Evolutionary conservation across 441 rosid species (phyloP).

Genomic region (Croton setiger): DNA sequence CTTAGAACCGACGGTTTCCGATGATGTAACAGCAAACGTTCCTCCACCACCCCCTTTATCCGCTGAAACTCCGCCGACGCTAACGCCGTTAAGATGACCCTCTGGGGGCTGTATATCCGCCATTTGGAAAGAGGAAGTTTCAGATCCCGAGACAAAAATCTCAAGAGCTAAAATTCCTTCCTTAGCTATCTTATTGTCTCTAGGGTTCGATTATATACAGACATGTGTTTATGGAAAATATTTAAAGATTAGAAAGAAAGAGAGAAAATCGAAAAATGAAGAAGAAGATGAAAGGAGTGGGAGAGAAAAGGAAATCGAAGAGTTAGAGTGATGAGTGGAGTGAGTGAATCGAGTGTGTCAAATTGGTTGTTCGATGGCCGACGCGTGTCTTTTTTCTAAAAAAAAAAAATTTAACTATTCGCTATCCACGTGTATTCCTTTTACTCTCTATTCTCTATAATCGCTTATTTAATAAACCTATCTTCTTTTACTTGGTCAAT

Average conservation of each 20-base stretch:
- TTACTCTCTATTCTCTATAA: not conserved
- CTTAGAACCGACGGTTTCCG: conserved; percentile 57
- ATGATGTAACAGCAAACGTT: conserved; percentile 29
- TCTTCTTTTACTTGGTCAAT: not conserved
- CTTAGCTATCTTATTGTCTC: not conserved
- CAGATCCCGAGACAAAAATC: not conserved
- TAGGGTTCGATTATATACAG: conserved; percentile 3
- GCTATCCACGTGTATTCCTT: not conserved
- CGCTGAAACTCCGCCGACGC: conserved; percentile 1
- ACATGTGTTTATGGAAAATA: not conserved
- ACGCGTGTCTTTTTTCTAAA: conserved; percentile 26
- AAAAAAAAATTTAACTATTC: not conserved
- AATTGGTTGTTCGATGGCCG: conserved; percentile 14
- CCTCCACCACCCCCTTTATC: conserved; percentile 20
- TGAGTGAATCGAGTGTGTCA: not conserved
- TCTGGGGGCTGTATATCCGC: conserved; percentile 43
- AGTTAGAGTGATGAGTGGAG: not conserved
- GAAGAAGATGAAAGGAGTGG: not conserved
- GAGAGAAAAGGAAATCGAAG: conserved; percentile 16
- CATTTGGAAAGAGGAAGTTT: conserved; percentile 26
- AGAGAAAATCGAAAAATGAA: not conserved
- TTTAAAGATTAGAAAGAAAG: not conserved
- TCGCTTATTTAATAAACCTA: not conserved
- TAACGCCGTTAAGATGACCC: conserved; percentile 42
- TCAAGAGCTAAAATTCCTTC: not conserved